Base-by-base conservation (phyloP, 164 flowering plant genomes). In the Cinnamomum chago region DNA sequence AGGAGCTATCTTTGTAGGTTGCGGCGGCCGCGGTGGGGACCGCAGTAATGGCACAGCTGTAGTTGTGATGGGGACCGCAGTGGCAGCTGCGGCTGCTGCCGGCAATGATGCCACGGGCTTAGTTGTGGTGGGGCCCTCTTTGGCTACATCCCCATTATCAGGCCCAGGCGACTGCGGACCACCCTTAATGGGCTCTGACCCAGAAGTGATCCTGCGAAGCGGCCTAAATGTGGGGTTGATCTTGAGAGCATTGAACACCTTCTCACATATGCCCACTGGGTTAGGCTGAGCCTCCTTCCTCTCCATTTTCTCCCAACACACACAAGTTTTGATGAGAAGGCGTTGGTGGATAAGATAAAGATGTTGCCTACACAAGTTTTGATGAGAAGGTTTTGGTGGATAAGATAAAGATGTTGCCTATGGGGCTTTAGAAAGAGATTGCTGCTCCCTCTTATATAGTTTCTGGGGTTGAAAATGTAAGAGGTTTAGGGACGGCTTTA, bases 191-290 rank as follows among this genome's bases (percentile, higher is more conserved):
- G 13, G 40, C n/a, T 15, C 35, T 5, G 40, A 50, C 35, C n/a
- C 28, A 20, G 27, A 67, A 2, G 69, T 25, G 28, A 67, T 67
- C 20, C n/a, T 22, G 18, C 69, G 69, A 2, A 67, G 28, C 47
- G 69, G 47, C 18, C 3, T 28, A 4, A 67, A 30, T 10, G 20
- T 30, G 47, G 50, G 22, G 28, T 24, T 10, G 47, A 67, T 15
- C 30, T 67, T 67, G 50, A 67, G 40, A 20, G 69, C 50, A 27
- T 67, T 30, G 69, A 67, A 67, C 3, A 67, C 5, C 69, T 67
- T 67, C 47, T 67, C 47, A 67, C 69, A 67, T 0, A 67, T 67
- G 40, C 47, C 69, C 10, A 30, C 28, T 6, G 47, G 69, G 6
- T 20, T 14, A 7, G 69, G 15, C 9, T 17, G 28, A 67, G 50